Base-by-base conservation (phyloP, 108 stramenopile species). In the Nitzschia palea region DNA sequence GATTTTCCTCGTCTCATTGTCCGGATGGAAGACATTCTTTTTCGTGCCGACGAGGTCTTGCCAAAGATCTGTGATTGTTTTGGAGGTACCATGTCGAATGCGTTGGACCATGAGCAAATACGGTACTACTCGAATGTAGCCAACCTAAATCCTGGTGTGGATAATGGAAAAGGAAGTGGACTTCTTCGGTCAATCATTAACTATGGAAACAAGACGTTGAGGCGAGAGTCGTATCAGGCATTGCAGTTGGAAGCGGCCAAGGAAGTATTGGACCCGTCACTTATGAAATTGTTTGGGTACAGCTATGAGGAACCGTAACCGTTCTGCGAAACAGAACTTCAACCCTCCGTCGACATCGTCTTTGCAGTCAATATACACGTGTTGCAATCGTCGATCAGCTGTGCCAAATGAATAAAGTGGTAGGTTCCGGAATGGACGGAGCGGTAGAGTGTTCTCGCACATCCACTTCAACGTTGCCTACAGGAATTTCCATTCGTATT, bases 1-100 rank as follows among this genome's bases (percentile, higher is more conserved):
- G 42, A 52, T 8, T 76, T 67, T 37, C 85, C 85, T 4, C 81
- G 76, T 12, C 45, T 86, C 17, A 74, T 86, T 14, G 66, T 89
- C 4, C 73, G 88, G 40, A 80, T 86, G 65, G 88, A 89, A 70
- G 88, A 89, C 62, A 37, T 89, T 33, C 59, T 80, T 15, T 82
- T 89, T 65, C 78, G 77, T 43, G 81, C 70, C 5, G 70, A 81
- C 25, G 59, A 71, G n/a, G 74, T 82, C 20, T 66, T 79, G 2
- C 62, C 58, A 37, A 64, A 70, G 10, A 47, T 89, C 23, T 89
- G 88, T 44, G 74, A 78, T 34, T 89, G 88, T 67, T 83, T 66
- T 18, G 88, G 88, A 4, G 85, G 47, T 12, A 18, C n/a, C n/a
- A n/a, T 20, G n/a, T 48, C 4, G 8, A 48, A 20, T 4, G 18